phyloP scores from a whole-genome alignment of 495 filamentous ascomycete genomes.

The Aspergillus heteromorphus region DNA sequence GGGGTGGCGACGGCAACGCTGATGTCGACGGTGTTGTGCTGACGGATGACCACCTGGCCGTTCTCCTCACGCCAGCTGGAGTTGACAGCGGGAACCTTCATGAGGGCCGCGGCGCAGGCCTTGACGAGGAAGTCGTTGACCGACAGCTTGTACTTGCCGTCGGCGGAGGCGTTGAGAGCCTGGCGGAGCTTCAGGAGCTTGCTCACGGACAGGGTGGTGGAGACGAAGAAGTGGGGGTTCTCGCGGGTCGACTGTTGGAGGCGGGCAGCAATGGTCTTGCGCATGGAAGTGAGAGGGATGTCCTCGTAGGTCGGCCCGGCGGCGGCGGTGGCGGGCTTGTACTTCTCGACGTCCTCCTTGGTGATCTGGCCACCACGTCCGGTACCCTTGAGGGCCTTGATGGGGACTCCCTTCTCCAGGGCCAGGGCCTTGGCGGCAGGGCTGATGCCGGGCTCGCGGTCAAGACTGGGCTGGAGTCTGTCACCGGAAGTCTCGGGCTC shows the following conservation, averaged over 20 bases:
- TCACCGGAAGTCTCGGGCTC: constrained; percentile 73
- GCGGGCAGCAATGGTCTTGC: constrained; percentile 92
- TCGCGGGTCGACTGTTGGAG: constrained; percentile 83
- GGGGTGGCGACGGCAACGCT: constrained; percentile 92
- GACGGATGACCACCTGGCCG: constrained; percentile 74
- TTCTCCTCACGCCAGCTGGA: constrained; percentile 82
- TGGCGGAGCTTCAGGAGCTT: constrained; percentile 95
- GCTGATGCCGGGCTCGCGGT: constrained; percentile 68
- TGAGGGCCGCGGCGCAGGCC: constrained; percentile 79
- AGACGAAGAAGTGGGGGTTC: constrained; percentile 98
- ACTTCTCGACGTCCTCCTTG: constrained; percentile 89
- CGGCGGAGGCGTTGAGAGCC: constrained; percentile 80
- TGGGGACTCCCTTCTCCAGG: constrained; percentile 74
- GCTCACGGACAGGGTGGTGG: constrained; percentile 74
- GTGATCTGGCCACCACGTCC: constrained; percentile 84
- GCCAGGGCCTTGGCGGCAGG: constrained; percentile 76
- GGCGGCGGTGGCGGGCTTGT: constrained; percentile 47
- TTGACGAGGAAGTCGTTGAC: constrained; percentile 99
- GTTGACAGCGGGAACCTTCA: constrained; percentile 94
- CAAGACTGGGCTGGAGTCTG: constrained; percentile 73
- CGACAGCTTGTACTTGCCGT: constrained; percentile 96
- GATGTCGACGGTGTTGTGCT: constrained; percentile 88
- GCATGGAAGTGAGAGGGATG: constrained; percentile 82
- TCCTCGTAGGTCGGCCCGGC: constrained; percentile 72
- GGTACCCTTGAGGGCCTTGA: constrained; percentile 80